Base-by-base conservation (phyloP, 495 filamentous ascomycete genomes). In the Clohesyomyces aquaticus region DNA sequence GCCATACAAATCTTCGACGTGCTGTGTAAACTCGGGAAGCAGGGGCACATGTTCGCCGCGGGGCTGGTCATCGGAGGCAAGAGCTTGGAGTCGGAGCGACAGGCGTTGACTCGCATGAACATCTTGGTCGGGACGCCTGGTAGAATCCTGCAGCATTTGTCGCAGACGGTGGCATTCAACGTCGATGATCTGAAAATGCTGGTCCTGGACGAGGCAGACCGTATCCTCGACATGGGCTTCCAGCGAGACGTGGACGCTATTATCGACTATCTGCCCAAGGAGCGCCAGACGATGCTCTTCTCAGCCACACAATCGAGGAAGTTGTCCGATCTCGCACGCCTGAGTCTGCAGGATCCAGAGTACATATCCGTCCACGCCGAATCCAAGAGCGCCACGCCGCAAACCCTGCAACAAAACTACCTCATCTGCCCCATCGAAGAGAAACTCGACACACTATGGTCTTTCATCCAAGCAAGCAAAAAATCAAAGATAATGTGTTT, bases 151-250 rank as follows among this genome's bases (percentile, higher is more conserved):
- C 95, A 99, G 74, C 94, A 99, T 76, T 78, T 99, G 73, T 92
- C 96, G 73, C 92, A 98, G 77, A 98, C 94, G 0, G 89, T 91
- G 4, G 84, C 86, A 29, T 90, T 99, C 68, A 91, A 95, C 55
- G 88, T 94, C 41, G 87, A 90, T 67, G 96, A 94, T 74, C 71
- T 99, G 53, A 89, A 95, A 75, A 89, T 98, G 74, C 80, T 99
- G 27, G 94, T 98, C 3, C 80, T 99, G 62, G 94, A 99, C 69
- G 94, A 99, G 72, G 94, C 94, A 3, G 94, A 99, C 72, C 84
- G 94, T 28, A 97, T 98, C 67, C 83, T 99, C 81, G 94, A 99
- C 73, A 95, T 97, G 92, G 94, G 94, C 11, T 99, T 99, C 73
- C 89, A 96, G 74, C 80, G 82, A 14, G 89, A 90, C 0, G 85